Conservation (phyloP, 2,329 filamentous ascomycete genomes). For the Juglanconis oblonga region DNA sequence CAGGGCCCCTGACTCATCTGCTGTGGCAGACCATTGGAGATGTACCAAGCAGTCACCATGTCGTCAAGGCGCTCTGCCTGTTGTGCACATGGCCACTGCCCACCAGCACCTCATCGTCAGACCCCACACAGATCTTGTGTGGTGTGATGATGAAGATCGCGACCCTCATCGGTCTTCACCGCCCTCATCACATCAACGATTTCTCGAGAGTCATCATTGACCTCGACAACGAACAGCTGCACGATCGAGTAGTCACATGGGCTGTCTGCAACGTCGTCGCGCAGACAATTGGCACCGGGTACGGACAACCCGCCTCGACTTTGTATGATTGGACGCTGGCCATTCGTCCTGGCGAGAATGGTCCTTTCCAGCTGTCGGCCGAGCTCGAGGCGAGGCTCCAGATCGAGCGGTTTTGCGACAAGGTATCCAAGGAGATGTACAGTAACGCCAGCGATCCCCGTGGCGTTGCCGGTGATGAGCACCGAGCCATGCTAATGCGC, state of each 20-base stretch:
- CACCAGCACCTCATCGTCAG: conserved; percentile 75
- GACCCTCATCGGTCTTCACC: conserved; percentile 77
- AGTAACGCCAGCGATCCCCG: conserved; percentile 72
- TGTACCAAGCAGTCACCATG: conserved; percentile 74
- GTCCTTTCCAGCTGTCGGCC: conserved; percentile 54
- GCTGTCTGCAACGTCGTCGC: conserved; percentile 82
- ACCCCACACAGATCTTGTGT: conserved; percentile 77
- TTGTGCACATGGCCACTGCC: conserved; percentile 81
- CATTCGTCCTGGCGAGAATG: conserved; percentile 56
- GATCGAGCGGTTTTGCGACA: conserved; percentile 74
- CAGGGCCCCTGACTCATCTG: conserved; percentile 65
- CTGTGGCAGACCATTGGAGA: conserved; percentile 76
- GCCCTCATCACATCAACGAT: conserved; percentile 78
- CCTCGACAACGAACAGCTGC: conserved; percentile 73
- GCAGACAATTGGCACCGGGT: conserved; percentile 78
- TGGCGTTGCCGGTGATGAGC: conserved; percentile 65
- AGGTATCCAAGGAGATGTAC: conserved; percentile 76
- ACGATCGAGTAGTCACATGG: conserved; percentile 78
- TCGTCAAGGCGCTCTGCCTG: conserved; percentile 77
- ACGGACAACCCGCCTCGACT: conserved; percentile 76
- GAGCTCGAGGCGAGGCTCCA: conserved; percentile 67
- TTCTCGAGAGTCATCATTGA: conserved; percentile 75
- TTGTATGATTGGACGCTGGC: conserved; percentile 73
- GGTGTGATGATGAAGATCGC: conserved; percentile 86
- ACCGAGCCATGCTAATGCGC: conserved; percentile 63